These are phyloP conservation scores for Leccinum rimulosum DNA, from an alignment of 768 basidiomycete genomes.

Conservation along the genomic window DNA sequence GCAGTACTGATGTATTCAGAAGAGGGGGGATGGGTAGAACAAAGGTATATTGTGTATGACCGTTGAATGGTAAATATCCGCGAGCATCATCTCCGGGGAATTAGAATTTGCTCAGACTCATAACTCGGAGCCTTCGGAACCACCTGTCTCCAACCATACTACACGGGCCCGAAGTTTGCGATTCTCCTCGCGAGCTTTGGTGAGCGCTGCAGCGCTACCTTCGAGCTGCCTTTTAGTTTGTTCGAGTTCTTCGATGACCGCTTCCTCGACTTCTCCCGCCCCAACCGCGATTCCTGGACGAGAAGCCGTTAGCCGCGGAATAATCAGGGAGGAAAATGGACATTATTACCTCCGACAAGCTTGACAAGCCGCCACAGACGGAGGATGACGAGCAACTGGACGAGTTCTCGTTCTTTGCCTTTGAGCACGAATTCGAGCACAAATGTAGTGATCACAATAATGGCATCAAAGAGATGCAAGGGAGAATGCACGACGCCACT, in stretches of 20 bases:
- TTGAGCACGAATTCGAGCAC: constrained; percentile 65
- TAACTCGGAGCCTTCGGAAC: constrained; percentile 32
- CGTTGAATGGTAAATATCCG: constrained; percentile 3
- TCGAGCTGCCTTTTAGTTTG: constrained; percentile 50
- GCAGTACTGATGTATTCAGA: constrained; percentile 10
- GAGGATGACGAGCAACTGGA: constrained; percentile 64
- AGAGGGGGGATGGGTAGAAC: constrained; percentile 8
- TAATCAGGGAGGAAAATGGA: neutral
- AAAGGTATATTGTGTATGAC: constrained; percentile 7
- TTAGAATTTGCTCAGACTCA: constrained; percentile 22
- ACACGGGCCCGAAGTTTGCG: constrained; percentile 45
- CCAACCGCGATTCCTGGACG: constrained; percentile 69
- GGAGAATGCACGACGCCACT: constrained; percentile 49
- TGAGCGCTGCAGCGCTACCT: constrained; percentile 41
- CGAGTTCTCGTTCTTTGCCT: constrained; percentile 70
- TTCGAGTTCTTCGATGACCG: constrained; percentile 45
- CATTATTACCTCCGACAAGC: constrained; percentile 53
- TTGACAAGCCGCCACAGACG: constrained; percentile 83
- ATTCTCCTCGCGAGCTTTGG: constrained; percentile 52
- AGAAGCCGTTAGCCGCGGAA: constrained; percentile 1
- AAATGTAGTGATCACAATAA: constrained; percentile 71
- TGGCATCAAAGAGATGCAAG: constrained; percentile 73
- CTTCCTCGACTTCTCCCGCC: constrained; percentile 67
- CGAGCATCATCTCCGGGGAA: no score
- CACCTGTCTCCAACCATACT: constrained; percentile 32